Evolutionary conservation across 768 basidiomycete genomes (phyloP).

Genomic region (Kwoniella dejecticola): DNA sequence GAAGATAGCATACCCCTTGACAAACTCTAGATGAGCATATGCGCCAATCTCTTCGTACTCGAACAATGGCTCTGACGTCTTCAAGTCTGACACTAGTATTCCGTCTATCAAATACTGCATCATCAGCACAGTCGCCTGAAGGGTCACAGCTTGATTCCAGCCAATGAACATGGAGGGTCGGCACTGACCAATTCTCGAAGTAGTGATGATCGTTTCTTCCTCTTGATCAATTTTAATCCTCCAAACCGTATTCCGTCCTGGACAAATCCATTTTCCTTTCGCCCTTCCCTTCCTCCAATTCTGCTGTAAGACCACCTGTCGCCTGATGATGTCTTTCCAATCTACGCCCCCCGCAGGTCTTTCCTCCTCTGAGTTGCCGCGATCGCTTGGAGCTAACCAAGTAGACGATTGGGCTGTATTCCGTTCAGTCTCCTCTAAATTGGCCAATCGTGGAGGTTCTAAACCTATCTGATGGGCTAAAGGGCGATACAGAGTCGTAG

Average conservation of each 20-base stretch:
- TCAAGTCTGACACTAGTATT: slow-evolving; percentile 29
- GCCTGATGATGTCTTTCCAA: slow-evolving; percentile 30
- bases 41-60: slow-evolving; percentile 16
- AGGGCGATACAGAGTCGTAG: slow-evolving; percentile 23
- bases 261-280: slow-evolving; percentile 27
- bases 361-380: neutral
- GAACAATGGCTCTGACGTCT: slow-evolving; percentile 24
- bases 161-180: neutral
- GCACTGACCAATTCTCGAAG: slow-evolving; percentile 30
- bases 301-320: slow-evolving; percentile 16
- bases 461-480: slow-evolving; percentile 15
- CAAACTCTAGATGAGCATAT: slow-evolving; percentile 42
- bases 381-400: neutral
- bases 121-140: too few species aligned
- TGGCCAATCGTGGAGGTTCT: neutral
- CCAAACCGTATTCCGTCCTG: slow-evolving; percentile 30
- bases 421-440: slow-evolving; percentile 10
- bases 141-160: too few species aligned
- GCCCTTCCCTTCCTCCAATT: slow-evolving; percentile 36
- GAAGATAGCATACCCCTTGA: slow-evolving; percentile 40
- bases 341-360: slow-evolving; percentile 13
- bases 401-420: neutral
- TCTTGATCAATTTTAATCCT: slow-evolving; percentile 40
- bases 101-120: slow-evolving; percentile 29
- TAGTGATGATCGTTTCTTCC: slow-evolving; percentile 26